phyloP scores from a whole-genome alignment of 164 flowering plant species.

The grape (Vitis vinifera) region ASM3070453v1 NC_081817.1:7855501-7856000 shows the following conservation, averaged over 20 bases:
- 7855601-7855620: neutral
- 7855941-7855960: too few relatives aligned
- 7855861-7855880: too few relatives aligned
- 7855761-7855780: slow-evolving; percentile 84
- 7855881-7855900: too few relatives aligned
- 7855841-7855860: too few relatives aligned
- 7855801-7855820: slow-evolving; percentile 17
- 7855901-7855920: too few relatives aligned
- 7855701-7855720: slow-evolving; percentile 97
- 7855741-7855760: slow-evolving; percentile 78
- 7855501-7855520: slow-evolving; percentile 67
- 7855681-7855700: slow-evolving; percentile 12
- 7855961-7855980: too few relatives aligned
- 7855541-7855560: slow-evolving; percentile 69
- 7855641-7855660: neutral
- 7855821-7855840: neutral
- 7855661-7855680: neutral
- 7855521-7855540: slow-evolving; percentile 72
- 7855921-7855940: too few relatives aligned
- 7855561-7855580: slow-evolving; percentile 21
- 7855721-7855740: slow-evolving; percentile 92
- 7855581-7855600: neutral
- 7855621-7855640: neutral
- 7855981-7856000: too few relatives aligned
- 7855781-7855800: slow-evolving; percentile 97